These are phyloP conservation scores for Fusarium incarnatum DNA, from an alignment of 2,329 filamentous ascomycete genomes.

Conservation along the genomic window DNA sequence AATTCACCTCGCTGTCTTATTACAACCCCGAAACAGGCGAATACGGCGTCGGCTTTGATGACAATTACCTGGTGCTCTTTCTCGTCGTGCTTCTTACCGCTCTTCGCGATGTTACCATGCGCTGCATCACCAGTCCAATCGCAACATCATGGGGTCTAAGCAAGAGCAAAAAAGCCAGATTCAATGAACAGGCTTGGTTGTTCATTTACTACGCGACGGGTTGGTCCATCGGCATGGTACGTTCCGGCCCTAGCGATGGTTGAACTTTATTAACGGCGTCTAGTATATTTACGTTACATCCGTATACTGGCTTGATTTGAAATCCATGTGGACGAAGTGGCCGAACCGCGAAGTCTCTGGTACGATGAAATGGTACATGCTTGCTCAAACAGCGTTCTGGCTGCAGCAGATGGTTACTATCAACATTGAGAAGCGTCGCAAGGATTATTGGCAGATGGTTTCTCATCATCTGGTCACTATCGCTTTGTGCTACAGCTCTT, in stretches of 20 bases:
- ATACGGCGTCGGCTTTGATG: slow-evolving; percentile 83
- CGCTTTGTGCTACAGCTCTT: slow-evolving; percentile 81
- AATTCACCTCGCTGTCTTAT: slow-evolving; percentile 90
- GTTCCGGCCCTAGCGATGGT: slow-evolving; percentile 47
- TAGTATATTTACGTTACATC: slow-evolving; percentile 85
- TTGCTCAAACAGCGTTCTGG: slow-evolving; percentile 92
- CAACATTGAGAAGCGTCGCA: slow-evolving; percentile 91
- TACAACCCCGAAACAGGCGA: slow-evolving; percentile 73
- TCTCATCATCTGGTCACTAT: slow-evolving; percentile 93
- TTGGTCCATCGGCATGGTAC: slow-evolving; percentile 86
- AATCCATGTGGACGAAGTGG: slow-evolving; percentile 85
- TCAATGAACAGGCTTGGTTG: slow-evolving; percentile 95
- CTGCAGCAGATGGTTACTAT: slow-evolving; percentile 93
- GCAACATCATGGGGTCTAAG: slow-evolving; percentile 77
- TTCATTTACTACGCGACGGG: slow-evolving; percentile 83
- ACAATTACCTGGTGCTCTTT: slow-evolving; percentile 82
- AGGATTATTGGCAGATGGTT: slow-evolving; percentile 97
- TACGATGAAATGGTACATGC: slow-evolving; percentile 86
- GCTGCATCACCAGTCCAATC: slow-evolving; percentile 84
- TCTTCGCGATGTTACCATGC: slow-evolving; percentile 84
- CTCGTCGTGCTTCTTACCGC: slow-evolving; percentile 88
- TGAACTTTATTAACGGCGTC: accelerated
- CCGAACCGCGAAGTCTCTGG: slow-evolving; percentile 79
- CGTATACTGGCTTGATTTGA: slow-evolving; percentile 80
- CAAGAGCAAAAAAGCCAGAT: slow-evolving; percentile 78